Conservation (phyloP, 805 yeast genomes). For the Candida awuae region DNA sequence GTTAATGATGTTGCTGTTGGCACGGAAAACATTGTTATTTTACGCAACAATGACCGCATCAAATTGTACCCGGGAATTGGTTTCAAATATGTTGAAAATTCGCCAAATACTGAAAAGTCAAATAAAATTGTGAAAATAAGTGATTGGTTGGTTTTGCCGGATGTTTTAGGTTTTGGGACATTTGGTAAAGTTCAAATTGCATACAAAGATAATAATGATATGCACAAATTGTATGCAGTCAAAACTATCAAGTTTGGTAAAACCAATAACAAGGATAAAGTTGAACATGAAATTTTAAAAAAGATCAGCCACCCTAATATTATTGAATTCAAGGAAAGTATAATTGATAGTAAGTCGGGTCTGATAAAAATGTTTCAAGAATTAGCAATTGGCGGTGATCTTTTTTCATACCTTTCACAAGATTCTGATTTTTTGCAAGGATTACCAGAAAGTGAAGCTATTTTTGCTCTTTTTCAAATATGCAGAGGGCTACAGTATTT, state of each 20-base stretch:
- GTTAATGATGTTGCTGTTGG: constrained; percentile 31
- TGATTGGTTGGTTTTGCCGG: constrained; percentile 37
- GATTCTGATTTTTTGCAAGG: constrained; percentile 37
- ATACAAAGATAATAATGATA: constrained; percentile 15
- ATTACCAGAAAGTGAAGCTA: constrained; percentile 46
- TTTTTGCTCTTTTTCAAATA: constrained; percentile 49
- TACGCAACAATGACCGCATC: constrained; percentile 31
- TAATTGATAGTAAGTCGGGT: constrained; percentile 66
- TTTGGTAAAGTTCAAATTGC: constrained; percentile 46
- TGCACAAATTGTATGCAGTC: constrained; percentile 40
- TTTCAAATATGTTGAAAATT: constrained; percentile 11
- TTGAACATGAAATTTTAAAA: constrained; percentile 45
- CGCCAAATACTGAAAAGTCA: constrained; percentile 10
- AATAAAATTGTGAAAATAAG: constrained; percentile 12
- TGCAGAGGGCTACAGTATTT: constrained; percentile 48
- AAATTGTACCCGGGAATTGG: constrained; percentile 28
- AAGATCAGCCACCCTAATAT: constrained; percentile 84
- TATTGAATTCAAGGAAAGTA: constrained; percentile 65
- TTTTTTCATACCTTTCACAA: constrained; percentile 79
- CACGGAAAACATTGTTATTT: constrained; percentile 28
- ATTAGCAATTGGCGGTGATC: constrained; percentile 93
- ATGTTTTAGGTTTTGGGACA: constrained; percentile 46
- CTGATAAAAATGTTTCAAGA: constrained; percentile 88
- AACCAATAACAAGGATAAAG: constrained; percentile 25
- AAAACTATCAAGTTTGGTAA: constrained; percentile 27